phyloP scores from a whole-genome alignment of 169 alveolate species.

The Neospora caninum region DNA sequence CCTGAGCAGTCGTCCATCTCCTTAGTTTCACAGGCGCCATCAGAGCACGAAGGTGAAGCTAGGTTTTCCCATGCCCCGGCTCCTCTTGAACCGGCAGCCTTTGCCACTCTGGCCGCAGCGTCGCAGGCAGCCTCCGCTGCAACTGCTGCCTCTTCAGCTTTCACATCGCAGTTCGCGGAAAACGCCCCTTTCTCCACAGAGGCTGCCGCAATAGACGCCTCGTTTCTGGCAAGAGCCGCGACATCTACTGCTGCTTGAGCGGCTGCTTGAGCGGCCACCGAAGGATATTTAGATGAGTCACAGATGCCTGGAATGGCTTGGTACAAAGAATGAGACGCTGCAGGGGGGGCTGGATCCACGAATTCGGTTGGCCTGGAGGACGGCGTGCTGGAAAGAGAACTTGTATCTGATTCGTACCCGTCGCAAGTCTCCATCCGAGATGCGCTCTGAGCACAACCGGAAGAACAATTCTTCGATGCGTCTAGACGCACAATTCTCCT shows the following conservation, averaged over 20 bases:
- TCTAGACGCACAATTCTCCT: too few species aligned
- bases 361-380: background rate
- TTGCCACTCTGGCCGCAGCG: slow-evolving; percentile 20
- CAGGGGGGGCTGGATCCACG: slow-evolving; percentile 11
- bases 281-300: background rate
- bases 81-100: background rate
- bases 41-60: background rate
- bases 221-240: slow-evolving; percentile 20
- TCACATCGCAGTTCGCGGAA: background rate
- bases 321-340: background rate
- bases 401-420: background rate
- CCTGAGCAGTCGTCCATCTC: background rate
- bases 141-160: slow-evolving; percentile 14
- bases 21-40: background rate
- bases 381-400: background rate
- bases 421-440: background rate
- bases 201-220: background rate
- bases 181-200: background rate
- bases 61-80: background rate
- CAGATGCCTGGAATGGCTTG: slow-evolving; percentile 10
- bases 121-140: slow-evolving; percentile 18
- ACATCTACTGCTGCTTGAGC: slow-evolving; percentile 10
- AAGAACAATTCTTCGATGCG: background rate
- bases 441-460: too few species aligned
- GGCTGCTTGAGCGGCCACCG: slow-evolving; percentile 14